Evolutionary conservation across 2,329 filamentous ascomycete genomes (phyloP).

Genomic region (Aspergillus sp.): DNA sequence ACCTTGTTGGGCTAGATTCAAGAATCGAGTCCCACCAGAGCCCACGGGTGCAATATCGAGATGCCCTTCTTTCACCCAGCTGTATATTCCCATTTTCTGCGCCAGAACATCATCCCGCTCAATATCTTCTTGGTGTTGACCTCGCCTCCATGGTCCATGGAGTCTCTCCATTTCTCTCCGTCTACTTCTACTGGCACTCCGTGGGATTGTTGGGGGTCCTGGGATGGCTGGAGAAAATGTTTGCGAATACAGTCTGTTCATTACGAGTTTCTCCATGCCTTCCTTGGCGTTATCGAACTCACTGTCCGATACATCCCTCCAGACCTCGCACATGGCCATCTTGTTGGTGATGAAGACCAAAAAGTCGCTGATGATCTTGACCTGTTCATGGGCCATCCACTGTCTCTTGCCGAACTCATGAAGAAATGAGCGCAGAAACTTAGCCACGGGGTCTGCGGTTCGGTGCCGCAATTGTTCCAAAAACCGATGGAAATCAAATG

Average conservation of each 20-base stretch:
- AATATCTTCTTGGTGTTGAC: constrained; percentile 96
- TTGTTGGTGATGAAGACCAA: constrained; percentile 95
- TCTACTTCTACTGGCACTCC: constrained; percentile 58
- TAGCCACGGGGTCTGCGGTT: constrained; percentile 94
- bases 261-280: constrained; percentile 98
- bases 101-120: constrained; percentile 93
- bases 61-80: constrained; percentile 90
- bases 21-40: constrained; percentile 81
- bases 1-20: constrained; percentile 85
- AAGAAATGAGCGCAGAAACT: constrained; percentile 90
- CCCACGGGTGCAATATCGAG: constrained; percentile 83
- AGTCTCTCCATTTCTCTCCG: constrained; percentile 63
- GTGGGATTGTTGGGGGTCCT: constrained; percentile 64
- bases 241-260: constrained; percentile 94
- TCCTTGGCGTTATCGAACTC: constrained; percentile 98
- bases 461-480: constrained; percentile 92
- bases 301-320: constrained; percentile 89
- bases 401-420: constrained; percentile 94
- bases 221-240: constrained; percentile 95
- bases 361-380: constrained; percentile 97
- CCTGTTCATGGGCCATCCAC: constrained; percentile 99
- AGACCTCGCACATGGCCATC: constrained; percentile 96
- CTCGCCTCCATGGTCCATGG: constrained; percentile 76
- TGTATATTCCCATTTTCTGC: constrained; percentile 95
- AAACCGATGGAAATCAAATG: constrained; percentile 97